phyloP scores from a whole-genome alignment of 768 basidiomycete genomes.

The Lentinula raphanica region DNA sequence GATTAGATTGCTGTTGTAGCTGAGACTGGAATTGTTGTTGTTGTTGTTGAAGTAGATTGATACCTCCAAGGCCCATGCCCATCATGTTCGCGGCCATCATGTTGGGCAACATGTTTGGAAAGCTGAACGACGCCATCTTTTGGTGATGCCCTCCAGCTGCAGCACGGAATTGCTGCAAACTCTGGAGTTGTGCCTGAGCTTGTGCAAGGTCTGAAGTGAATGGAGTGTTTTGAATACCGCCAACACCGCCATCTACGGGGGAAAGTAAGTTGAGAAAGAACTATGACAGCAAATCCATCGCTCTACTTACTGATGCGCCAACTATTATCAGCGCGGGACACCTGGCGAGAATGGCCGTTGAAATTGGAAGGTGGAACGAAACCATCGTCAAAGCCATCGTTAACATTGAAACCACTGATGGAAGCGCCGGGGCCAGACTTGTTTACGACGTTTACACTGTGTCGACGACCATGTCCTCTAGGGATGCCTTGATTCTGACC shows the following conservation, averaged over 20 bases:
- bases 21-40: slow-evolving; percentile 95
- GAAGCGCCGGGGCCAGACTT: slow-evolving; percentile 47
- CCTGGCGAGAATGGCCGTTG: slow-evolving; percentile 69
- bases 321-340: slow-evolving; percentile 72
- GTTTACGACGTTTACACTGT: slow-evolving; percentile 89
- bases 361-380: slow-evolving; percentile 57
- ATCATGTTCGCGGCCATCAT: slow-evolving; percentile 98
- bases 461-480: slow-evolving; percentile 82
- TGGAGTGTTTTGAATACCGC: slow-evolving; percentile 54
- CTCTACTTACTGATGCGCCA: slow-evolving; percentile 80
- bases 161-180: slow-evolving; percentile 94
- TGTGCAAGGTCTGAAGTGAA: slow-evolving; percentile 87
- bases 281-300: neutral
- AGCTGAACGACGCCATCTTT: slow-evolving; percentile 96
- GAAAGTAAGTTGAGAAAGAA: neutral
- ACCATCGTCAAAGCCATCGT: slow-evolving; percentile 77
- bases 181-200: slow-evolving; percentile 94
- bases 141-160: slow-evolving; percentile 92
- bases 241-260: slow-evolving; percentile 66
- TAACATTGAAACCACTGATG: slow-evolving; percentile 47
- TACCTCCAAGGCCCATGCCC: slow-evolving; percentile 78
- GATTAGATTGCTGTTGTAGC: slow-evolving; percentile 85
- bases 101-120: slow-evolving; percentile 97
- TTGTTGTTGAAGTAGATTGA: slow-evolving; percentile 86
- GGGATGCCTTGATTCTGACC: slow-evolving; percentile 62